Evolutionary conservation across 495 filamentous ascomycete species (phyloP), one percentile per base, ranked within the genome.

Genomic region (Parathielavia appendiculata): DNA sequence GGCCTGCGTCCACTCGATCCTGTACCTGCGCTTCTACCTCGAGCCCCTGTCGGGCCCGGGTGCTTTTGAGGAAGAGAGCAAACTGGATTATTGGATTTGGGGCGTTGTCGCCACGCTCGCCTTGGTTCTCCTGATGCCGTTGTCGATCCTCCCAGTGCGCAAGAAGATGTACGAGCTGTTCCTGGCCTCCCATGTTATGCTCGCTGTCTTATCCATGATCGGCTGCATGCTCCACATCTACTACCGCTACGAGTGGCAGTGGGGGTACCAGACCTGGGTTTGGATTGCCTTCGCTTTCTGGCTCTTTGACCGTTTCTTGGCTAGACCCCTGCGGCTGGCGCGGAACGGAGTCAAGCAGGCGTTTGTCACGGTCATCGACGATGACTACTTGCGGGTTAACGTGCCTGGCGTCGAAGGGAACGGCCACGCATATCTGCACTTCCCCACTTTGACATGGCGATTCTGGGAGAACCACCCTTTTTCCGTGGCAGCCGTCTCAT

Each of bases 381-480:
- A 30, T 12, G 23, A 32, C 12, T 47, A 47, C 45, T 4, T 47
- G 0, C 45, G 11, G 4, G 14, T 47, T 0, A 23, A 32, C 14
- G 16, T 47, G 1, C 23, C 22, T 12, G 45, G 45, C 22, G 22
- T 47, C 22, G 45, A 30, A 13, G 23, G 12, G 22, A 5, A 16
- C 22, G 23, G 23, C 11, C 45, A 47, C 22, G 47, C n/a, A 1
- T 50, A 50, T 10, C 30, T 50, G 1, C 35, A 34, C 26, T 50
- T 50, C 30, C 47, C 47, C 4, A 50, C 47, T 6, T 16, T 50
- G 16, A 11, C 6, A 0, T 20, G 16, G 16, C 32, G 16, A 4
- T 5, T 20, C n/a, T 50, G 47, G 47, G 47, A 50, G 16, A 35
- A 34, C 8, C 47, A 50, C n/a, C 30, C 47, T 16, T 50, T 50